Evolutionary conservation across 129 eudicot genomes (phyloP).

Genomic region (Deinandra increscens): DNA sequence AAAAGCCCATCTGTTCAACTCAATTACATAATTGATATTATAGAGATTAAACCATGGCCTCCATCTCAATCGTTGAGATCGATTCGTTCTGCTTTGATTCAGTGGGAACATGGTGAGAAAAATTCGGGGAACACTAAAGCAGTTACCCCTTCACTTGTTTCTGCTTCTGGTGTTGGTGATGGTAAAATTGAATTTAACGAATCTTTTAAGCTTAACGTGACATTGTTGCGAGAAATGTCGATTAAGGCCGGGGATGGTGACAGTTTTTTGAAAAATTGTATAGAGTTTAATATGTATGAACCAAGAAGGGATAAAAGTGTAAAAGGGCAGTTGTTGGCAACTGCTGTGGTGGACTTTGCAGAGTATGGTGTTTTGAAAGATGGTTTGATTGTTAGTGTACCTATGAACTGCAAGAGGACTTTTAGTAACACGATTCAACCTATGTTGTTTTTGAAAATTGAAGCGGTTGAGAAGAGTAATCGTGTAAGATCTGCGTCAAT

Average conservation of each 20-base stretch:
- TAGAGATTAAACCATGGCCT: conserved; percentile 98
- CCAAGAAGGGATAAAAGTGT: conserved; percentile 65
- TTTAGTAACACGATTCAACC: conserved; percentile 73
- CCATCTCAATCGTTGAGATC: conserved; percentile 80
- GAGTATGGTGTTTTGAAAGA: conserved; percentile 76
- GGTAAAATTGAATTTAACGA: conserved; percentile 80
- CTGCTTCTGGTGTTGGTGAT: conserved; percentile 58
- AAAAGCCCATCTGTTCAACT: conserved; percentile 60
- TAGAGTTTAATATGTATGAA: conserved; percentile 85
- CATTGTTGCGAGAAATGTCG: conserved; percentile 54
- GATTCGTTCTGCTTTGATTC: conserved; percentile 67
- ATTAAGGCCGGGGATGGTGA: conserved; percentile 53
- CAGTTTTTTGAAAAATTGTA: conserved; percentile 57
- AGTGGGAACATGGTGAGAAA: conserved; percentile 78
- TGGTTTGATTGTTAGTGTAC: conserved; percentile 45
- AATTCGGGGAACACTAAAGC: conserved; percentile 66
- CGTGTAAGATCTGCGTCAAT: conserved; percentile 42
- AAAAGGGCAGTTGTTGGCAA: conserved; percentile 79
- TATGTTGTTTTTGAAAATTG: conserved; percentile 56
- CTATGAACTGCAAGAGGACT: conserved; percentile 84
- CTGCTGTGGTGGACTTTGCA: conserved; percentile 78
- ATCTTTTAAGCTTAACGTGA: conserved; percentile 62
- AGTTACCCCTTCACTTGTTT: conserved; percentile 61
- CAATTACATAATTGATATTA: conserved; percentile 56
- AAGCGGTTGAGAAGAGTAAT: conserved; percentile 48